Evolutionary conservation across 1,284 basidiomycete species (phyloP).

Genomic region (Meira miltonrushii): DNA sequence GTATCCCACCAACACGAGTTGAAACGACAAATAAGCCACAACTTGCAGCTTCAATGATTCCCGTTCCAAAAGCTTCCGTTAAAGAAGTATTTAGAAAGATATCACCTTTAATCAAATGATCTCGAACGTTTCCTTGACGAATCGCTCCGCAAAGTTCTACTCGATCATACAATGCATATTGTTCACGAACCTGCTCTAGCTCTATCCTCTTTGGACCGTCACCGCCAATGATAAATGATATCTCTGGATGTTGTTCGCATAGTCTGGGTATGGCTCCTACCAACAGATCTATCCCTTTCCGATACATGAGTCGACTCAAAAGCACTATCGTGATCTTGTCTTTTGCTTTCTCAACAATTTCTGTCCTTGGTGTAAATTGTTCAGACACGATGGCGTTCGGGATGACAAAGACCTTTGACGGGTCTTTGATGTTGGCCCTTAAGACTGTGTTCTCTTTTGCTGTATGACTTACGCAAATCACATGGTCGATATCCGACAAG

Average conservation of each 20-base stretch:
- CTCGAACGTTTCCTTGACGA: constrained; percentile 71
- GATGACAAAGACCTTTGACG: constrained; percentile 57
- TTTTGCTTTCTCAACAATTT: not conserved
- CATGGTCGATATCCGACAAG: constrained; percentile 82
- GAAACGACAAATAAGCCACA: constrained; percentile 90
- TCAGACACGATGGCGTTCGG: constrained; percentile 89
- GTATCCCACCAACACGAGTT: constrained; percentile 89
- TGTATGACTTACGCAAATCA: constrained; percentile 87
- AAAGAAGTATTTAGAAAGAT: constrained; percentile 94
- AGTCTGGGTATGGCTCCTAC: constrained; percentile 85
- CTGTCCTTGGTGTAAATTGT: constrained; percentile 65
- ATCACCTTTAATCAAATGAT: constrained; percentile 73
- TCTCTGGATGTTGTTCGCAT: constrained; percentile 74
- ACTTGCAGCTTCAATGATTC: constrained; percentile 91
- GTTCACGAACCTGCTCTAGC: constrained; percentile 91
- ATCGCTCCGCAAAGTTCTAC: constrained; percentile 82
- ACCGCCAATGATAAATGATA: constrained; percentile 81
- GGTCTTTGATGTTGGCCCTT: constrained; percentile 60
- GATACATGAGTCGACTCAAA: constrained; percentile 88
- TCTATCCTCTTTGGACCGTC: constrained; percentile 94
- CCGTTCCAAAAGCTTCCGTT: constrained; percentile 94
- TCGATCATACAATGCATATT: constrained; percentile 77
- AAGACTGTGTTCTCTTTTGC: constrained; percentile 82
- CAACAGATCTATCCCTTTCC: constrained; percentile 93
- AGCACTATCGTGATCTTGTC: constrained; percentile 80